Evolutionary conservation across 148 eudicot genomes (phyloP), one percentile per base, ranked within the genome.

Genomic region (Rhododendron henanense): DNA sequence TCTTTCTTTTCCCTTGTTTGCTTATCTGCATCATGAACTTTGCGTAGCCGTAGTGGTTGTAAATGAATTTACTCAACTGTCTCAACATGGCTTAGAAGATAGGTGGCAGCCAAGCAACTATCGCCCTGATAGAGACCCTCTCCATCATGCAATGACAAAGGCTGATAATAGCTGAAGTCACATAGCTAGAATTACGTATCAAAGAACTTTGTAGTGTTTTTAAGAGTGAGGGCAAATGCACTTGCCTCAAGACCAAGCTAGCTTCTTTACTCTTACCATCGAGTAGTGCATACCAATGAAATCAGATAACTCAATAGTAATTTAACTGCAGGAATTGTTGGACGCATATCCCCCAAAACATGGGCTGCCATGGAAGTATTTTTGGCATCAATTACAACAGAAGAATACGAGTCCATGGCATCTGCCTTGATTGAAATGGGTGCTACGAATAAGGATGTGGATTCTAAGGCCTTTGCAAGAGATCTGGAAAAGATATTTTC

Each of bases 341-440:
- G 99, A 67, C 97, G 98, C 57, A 95, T 96, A 86, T 96, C 99
- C 77, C 98, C 97, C 37, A 93, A 91, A 79, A 96, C 99, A 74
- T 96, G 99, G 99, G 82, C 88, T 87, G 97, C 99, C 48, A 96
- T 95, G 98, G 99, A 96, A 88, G 86, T 90, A 55, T 96, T 96
- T 91, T 91, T 96, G 88, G 90, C 89, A 84, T 96, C 99, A 76
- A 86, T 96, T 78, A 93, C 95, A 84, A 91, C 93, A 67, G 92
- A 93, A 92, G 97, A 96, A 82, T 96, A 95, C 47, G 95, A 95
- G 84, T 87, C 93, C 69, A 96, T 96, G 98, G 98, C 98, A 55
- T 95, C 96, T 81, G 92, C 98, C 45, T 93, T 96, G 88, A 92
- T 92, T 86, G 92, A 96, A 86, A 96, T 96, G 99, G 99, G 99